Evolutionary conservation across 768 basidiomycete species (phyloP), one percentile per base, ranked within the genome.

Genomic region (Termitomyces sp.): DNA sequence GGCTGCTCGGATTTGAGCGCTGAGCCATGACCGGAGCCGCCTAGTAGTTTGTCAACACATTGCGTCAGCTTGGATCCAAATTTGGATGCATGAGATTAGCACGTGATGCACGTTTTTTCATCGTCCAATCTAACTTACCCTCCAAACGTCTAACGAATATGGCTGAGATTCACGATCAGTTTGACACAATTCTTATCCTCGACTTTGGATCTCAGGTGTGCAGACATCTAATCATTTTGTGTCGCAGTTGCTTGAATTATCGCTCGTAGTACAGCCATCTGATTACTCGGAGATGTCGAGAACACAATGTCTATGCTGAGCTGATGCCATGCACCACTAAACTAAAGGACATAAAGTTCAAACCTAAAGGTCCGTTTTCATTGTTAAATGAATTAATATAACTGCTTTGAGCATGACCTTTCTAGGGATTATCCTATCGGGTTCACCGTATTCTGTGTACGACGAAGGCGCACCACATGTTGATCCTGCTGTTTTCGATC

Each of bases 401-500:
- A 44, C 23, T 56, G 26, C 50, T 58, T 46, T 43, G 41, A 53
- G 57, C 59, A 55, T 54, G 28, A 46, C 26, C 41, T 38, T 47
- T 56, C 14, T 62, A 80, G 96, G 96, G 58, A 89, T 99, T 71
- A 98, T 98, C 67, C 82, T 99, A 41, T 98, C 95, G 41, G 97
- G 97, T 46, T 98, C 97, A 1, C 97, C 97, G 0, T 98, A 96
- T 75, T 98, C 96, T 35, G 97, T 98, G 20, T 98, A 98, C 72
- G 97, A 95, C 63, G 73, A 82, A 32, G 95, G 86, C 63, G 88
- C 97, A 5, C 96, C 97, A 26, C 94, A 95, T 62, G 95, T 93
- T 35, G 96, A 99, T 74, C 91, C 94, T 18, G 89, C 82, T 16
- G 86, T 98, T 10, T 98, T 93, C 67, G 83, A 88, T 47, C 81